Percentiles rank a stretch among this genome's conserved stretches.
Conservation (phyloP, 139 green algal species). For the Asterochloris sp. region DNA sequence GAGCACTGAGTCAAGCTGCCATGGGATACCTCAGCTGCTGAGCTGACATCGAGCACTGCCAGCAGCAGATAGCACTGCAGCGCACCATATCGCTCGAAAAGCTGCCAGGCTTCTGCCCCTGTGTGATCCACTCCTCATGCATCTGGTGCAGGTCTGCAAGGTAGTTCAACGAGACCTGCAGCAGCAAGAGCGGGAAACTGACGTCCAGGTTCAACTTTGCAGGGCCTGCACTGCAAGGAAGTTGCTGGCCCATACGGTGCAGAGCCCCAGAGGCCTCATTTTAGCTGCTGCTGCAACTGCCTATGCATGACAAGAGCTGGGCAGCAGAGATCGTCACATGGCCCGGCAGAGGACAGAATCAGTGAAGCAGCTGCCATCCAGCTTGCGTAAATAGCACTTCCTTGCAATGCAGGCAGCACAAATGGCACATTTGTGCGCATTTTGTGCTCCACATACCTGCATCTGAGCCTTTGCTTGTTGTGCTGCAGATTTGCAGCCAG, state of each 20-base stretch:
- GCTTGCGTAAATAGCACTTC: too few relatives aligned
- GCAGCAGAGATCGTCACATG: not conserved
- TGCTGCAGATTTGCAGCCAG: too few relatives aligned
- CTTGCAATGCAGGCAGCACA: too few relatives aligned
- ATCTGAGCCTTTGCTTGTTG: too few relatives aligned
- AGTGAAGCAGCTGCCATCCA: too few relatives aligned
- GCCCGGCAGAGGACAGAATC: not conserved
- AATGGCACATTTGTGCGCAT: too few relatives aligned
- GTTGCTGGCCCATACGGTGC: not conserved
- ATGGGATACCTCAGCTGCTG: too few relatives aligned
- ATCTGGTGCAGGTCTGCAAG: slow-evolving; percentile 82
- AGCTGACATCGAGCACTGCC: too few relatives aligned
- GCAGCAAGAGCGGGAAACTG: slow-evolving; percentile 53
- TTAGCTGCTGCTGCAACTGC: not conserved
- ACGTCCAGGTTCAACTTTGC: slow-evolving; percentile 24
- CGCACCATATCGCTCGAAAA: not conserved
- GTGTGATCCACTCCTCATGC: slow-evolving; percentile 90
- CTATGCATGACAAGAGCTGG: not conserved
- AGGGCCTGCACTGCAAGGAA: slow-evolving; percentile 31
- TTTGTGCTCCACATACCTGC: too few relatives aligned
- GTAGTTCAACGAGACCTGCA: slow-evolving; percentile 66
- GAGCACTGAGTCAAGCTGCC: too few relatives aligned
- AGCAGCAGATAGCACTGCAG: too few relatives aligned
- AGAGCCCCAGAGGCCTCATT: not conserved
- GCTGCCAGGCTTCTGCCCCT: not conserved